These are phyloP conservation scores for Rhizopus stolonifer DNA, from an alignment of 371 early-diverging fungal species.

Conservation along the genomic window DNA sequence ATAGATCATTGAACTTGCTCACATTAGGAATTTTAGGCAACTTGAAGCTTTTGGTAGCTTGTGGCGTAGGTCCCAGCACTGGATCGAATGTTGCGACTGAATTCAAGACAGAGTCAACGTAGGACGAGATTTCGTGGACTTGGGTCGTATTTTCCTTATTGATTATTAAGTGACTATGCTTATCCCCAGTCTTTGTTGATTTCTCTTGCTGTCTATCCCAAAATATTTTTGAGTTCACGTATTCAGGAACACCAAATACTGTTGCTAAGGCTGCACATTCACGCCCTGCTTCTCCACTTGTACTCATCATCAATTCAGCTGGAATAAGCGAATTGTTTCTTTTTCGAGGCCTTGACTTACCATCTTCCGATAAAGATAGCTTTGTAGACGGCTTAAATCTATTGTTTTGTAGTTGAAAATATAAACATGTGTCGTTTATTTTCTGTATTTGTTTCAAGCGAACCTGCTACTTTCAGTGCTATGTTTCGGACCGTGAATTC, in stretches of 20 bases:
- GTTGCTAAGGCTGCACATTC: slow-evolving; percentile 51
- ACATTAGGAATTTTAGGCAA: slow-evolving; percentile 44
- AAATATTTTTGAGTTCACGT: slow-evolving; percentile 43
- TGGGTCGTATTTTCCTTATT: neutral
- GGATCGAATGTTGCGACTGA: slow-evolving; percentile 15
- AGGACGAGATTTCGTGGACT: slow-evolving; percentile 17
- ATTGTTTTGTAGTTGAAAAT: neutral
- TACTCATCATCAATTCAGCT: slow-evolving; percentile 37
- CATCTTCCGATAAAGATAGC: slow-evolving; percentile 17
- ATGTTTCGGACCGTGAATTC: neutral
- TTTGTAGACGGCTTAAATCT: slow-evolving; percentile 1
- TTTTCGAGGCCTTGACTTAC: slow-evolving; percentile 26
- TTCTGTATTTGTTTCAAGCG: neutral
- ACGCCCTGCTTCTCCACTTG: slow-evolving; percentile 35
- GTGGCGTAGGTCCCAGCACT: slow-evolving; percentile 13
- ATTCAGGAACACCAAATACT: slow-evolving; percentile 52
- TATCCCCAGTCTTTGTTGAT: neutral
- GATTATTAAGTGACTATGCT: slow-evolving; percentile 7
- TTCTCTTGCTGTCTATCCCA: slow-evolving; percentile 34
- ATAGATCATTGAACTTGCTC: slow-evolving; percentile 35
- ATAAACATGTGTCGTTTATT: neutral
- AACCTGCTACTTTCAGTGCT: neutral
- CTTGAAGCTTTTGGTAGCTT: slow-evolving; percentile 22
- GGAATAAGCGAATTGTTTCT: slow-evolving; percentile 46
- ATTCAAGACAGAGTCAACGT: slow-evolving; percentile 31